Conservation (phyloP, 176 grass and related monocot genomes). For the Leersia perrieri region DNA sequence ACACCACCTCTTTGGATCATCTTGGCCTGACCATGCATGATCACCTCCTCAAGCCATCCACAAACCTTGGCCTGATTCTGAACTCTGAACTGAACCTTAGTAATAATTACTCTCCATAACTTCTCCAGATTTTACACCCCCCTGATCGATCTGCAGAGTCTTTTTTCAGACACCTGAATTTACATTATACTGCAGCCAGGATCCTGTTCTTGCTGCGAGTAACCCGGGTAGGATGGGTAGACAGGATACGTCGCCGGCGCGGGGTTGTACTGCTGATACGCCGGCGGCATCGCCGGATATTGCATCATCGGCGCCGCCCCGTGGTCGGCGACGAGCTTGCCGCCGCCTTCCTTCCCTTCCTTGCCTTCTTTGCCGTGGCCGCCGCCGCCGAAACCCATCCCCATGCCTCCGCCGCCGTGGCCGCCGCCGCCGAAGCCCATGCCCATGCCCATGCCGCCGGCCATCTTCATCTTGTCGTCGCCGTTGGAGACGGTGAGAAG, state of each 20-base stretch:
- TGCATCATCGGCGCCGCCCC: background rate
- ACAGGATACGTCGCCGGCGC: slow-evolving; percentile 32
- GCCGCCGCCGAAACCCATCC: slow-evolving; percentile 27
- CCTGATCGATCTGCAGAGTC: background rate
- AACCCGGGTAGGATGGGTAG: slow-evolving; percentile 32
- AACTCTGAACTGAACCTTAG: background rate
- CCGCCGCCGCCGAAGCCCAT: slow-evolving; percentile 19
- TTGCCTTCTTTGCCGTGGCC: slow-evolving; percentile 15
- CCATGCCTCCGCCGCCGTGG: background rate
- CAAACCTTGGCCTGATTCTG: background rate
- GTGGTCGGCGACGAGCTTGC: slow-evolving; percentile 1
- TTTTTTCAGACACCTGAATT: background rate
- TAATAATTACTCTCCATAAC: background rate
- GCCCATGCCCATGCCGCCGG: slow-evolving; percentile 19
- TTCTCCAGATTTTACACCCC: background rate
- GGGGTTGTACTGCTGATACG: slow-evolving; percentile 46
- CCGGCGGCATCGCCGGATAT: background rate
- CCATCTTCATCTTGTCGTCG: slow-evolving; percentile 46
- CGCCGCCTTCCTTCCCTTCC: background rate
- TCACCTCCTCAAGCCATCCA: background rate
- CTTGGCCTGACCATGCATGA: background rate
- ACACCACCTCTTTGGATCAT: background rate
- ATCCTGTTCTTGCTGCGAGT: slow-evolving; percentile 46
- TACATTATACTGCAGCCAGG: slow-evolving; percentile 51
- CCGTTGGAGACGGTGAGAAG: slow-evolving; percentile 53